A percentile compares a stretch with the other conserved stretches of the same genome.
phyloP scores from a whole-genome alignment of 2,329 filamentous ascomycete genomes.

The Fusarium virguliforme region DNA sequence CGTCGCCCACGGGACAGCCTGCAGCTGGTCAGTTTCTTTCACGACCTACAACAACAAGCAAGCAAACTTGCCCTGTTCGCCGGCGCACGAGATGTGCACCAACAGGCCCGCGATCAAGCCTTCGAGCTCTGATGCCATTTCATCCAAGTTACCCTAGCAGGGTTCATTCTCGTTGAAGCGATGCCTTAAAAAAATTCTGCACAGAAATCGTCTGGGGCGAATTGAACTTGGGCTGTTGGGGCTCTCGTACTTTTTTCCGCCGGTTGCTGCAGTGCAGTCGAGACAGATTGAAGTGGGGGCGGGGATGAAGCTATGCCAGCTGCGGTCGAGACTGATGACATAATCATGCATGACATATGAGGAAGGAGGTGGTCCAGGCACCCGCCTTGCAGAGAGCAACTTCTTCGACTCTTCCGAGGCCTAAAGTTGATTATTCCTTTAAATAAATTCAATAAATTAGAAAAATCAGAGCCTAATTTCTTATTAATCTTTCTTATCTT shows the following conservation, averaged over 20 bases:
- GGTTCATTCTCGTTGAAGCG: conserved; percentile 51
- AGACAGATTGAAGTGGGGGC: conserved; percentile 43
- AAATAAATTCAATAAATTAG: too few relatives aligned
- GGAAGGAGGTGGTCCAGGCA: neutral
- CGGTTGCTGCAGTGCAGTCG: conserved; percentile 44
- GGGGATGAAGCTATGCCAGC: conserved; percentile 28
- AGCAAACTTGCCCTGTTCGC: conserved; percentile 56
- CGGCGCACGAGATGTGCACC: conserved; percentile 58
- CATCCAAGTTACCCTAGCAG: conserved; percentile 21
- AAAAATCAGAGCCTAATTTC: too few relatives aligned
- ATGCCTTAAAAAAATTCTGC: conserved; percentile 42
- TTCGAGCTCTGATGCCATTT: conserved; percentile 60
- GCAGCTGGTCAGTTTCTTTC: conserved; percentile 29
- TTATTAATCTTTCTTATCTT: too few relatives aligned
- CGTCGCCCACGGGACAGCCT: conserved; percentile 55
- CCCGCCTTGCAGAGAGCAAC: too few relatives aligned
- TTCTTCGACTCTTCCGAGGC: too few relatives aligned
- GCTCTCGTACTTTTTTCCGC: conserved; percentile 35
- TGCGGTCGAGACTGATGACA: conserved; percentile 36
- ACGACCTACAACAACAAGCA: conserved; percentile 10
- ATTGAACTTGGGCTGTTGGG: conserved; percentile 46
- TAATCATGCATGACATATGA: conserved; percentile 33
- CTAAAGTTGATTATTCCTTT: too few relatives aligned
- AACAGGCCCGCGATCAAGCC: conserved; percentile 58
- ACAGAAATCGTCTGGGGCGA: conserved; percentile 47